Evolutionary conservation across 768 basidiomycete genomes (phyloP).

Genomic region (Rhizopogon sp.): DNA sequence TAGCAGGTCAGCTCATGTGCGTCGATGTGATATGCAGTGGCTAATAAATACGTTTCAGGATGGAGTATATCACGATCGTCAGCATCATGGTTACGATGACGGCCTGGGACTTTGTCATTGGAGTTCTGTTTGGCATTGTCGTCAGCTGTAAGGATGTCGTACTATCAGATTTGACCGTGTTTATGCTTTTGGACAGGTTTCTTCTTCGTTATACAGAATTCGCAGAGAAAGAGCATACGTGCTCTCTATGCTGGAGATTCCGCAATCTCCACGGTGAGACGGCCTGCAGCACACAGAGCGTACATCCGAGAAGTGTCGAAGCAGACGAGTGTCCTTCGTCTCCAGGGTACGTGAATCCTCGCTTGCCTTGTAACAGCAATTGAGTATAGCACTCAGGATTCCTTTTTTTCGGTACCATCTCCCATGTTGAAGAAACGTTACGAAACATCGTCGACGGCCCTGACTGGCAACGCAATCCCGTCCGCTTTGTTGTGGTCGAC

Average conservation of each 20-base stretch:
- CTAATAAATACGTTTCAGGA: conserved; percentile 32
- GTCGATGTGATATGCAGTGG: neutral
- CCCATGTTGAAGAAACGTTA: conserved; percentile 84
- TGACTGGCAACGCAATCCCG: conserved; percentile 66
- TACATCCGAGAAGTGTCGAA: conserved; percentile 92
- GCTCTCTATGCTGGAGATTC: conserved; percentile 78
- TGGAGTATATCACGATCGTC: conserved; percentile 77
- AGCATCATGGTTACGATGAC: conserved; percentile 94
- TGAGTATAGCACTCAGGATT: conserved; percentile 43
- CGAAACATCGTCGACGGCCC: conserved; percentile 67
- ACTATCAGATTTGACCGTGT: neutral
- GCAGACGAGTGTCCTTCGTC: conserved; percentile 81
- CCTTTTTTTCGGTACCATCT: conserved; percentile 92
- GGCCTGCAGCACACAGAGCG: conserved; percentile 81
- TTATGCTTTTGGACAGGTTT: conserved; percentile 44
- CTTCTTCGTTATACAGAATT: conserved; percentile 97
- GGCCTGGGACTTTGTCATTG: conserved; percentile 89
- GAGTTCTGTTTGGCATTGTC: conserved; percentile 88
- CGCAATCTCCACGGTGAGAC: conserved; percentile 85
- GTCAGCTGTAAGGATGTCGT: conserved; percentile 64
- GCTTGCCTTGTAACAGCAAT: neutral
- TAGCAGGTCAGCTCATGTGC: conserved; percentile 47
- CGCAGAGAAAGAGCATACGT: conserved; percentile 79
- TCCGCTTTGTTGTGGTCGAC: conserved; percentile 89
- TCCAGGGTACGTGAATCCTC: conserved; percentile 56